Base-by-base conservation (phyloP, 345 rosid species). In the Eucalyptus shirleyi region DNA sequence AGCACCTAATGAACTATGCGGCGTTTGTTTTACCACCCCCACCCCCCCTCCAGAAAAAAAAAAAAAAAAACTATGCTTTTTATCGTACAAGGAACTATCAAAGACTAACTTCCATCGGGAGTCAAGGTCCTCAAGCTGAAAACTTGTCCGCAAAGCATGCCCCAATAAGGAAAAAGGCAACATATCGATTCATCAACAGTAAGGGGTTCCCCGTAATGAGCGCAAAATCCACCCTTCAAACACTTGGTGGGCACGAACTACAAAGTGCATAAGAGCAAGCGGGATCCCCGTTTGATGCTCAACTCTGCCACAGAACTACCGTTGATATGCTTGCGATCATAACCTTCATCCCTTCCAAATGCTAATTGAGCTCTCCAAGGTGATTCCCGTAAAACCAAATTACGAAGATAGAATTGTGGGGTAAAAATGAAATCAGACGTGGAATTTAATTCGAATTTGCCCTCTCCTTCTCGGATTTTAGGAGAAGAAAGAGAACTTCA, bases 1-100 rank as follows among this genome's bases (percentile, higher is more conserved):
- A 16, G 55, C 55, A 17, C 55, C 55, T 16, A 3, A 50, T 50
- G 2, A 51, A 51, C 0, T 6, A 17, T 0, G 23, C 21, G 23
- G 23, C 9, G 9, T 51, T 51, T n/a, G n/a, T n/a, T n/a, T n/a
- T n/a, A n/a, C n/a, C n/a, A n/a, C n/a, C n/a, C n/a, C n/a, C n/a
- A n/a, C n/a, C n/a, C n/a, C n/a, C n/a, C n/a, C n/a, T n/a, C n/a
- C n/a, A n/a, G n/a, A n/a, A n/a, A n/a, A n/a, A n/a, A n/a, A n/a
- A n/a, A n/a, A n/a, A n/a, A n/a, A n/a, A n/a, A n/a, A n/a, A n/a
- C n/a, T n/a, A n/a, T n/a, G n/a, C n/a, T n/a, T n/a, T 51, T 51
- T 3, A 6, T 7, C 9, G 7, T 59, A 59, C 30, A 26, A 59
- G 14, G 65, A 59, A 10, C 30, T 17, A 51, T 59, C 6, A 59